Conservation (phyloP, 345 rosid species). For the Abelmoschus esculentus region DNA sequence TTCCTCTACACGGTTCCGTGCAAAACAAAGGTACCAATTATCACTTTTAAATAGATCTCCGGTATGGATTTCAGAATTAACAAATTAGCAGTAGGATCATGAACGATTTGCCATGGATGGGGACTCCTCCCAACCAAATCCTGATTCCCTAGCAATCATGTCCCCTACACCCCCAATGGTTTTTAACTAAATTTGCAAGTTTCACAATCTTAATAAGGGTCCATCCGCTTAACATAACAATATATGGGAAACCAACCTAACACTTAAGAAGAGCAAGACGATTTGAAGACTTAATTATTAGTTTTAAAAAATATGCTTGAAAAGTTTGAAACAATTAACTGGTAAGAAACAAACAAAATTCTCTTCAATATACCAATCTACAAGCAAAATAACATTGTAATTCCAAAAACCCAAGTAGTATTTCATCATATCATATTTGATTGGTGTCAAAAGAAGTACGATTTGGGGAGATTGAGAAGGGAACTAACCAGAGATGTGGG, state of each 20-base stretch:
- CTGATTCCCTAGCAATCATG: not conserved
- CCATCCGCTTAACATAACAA: not conserved
- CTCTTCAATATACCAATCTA: not conserved
- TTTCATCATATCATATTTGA: not conserved
- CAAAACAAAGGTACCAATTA: not conserved
- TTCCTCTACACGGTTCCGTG: not conserved
- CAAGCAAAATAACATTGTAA: not conserved
- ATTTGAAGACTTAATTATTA: not conserved
- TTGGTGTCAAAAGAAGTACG: not conserved
- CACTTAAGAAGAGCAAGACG: not conserved
- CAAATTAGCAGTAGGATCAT: not conserved
- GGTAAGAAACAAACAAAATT: not conserved
- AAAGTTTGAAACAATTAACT: not conserved
- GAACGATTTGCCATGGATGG: not conserved
- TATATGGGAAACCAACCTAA: not conserved
- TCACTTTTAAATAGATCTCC: not conserved
- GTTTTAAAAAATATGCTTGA: not conserved
- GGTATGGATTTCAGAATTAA: not conserved
- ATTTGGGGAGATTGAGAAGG: not conserved
- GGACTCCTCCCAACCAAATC: not conserved
- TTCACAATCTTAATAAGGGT: not conserved
- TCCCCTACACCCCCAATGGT: not conserved
- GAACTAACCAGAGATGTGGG: slow-evolving; percentile 19
- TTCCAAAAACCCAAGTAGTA: not conserved
- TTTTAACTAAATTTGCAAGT: not conserved